Conservation (phyloP, 805 yeast species). For the Candida ulmi region DNA sequence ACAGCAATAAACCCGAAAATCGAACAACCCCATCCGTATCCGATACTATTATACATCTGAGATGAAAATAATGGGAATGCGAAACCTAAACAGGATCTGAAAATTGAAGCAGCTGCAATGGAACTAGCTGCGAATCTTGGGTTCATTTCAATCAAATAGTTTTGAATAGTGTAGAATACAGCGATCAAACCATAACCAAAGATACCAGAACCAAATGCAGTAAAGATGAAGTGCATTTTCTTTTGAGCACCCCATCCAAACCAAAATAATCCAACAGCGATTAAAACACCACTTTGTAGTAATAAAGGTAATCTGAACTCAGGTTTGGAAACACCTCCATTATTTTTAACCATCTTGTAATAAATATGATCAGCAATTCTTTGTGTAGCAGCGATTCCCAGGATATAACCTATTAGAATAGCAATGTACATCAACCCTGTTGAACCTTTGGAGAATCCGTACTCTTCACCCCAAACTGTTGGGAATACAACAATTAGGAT, state of each 20-base stretch:
- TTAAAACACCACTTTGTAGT: slow-evolving; percentile 41
- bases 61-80: slow-evolving; percentile 62
- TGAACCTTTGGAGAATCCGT: slow-evolving; percentile 42
- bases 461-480: slow-evolving; percentile 37
- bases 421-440: slow-evolving; percentile 57
- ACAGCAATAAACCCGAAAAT: slow-evolving; percentile 53
- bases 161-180: slow-evolving; percentile 63
- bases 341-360: slow-evolving; percentile 29
- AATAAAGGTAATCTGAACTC: slow-evolving; percentile 54
- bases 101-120: slow-evolving; percentile 61
- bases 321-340: slow-evolving; percentile 53
- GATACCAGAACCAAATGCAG: slow-evolving; percentile 52
- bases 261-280: slow-evolving; percentile 60
- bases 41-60: slow-evolving; percentile 48
- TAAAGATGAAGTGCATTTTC: slow-evolving; percentile 55
- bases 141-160: slow-evolving; percentile 67
- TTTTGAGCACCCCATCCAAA: slow-evolving; percentile 68
- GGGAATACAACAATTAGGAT: slow-evolving; percentile 59
- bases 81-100: slow-evolving; percentile 64
- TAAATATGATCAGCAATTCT: slow-evolving; percentile 36
- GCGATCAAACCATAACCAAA: slow-evolving; percentile 56
- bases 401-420: slow-evolving; percentile 46
- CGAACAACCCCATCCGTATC: slow-evolving; percentile 70
- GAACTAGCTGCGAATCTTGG: slow-evolving; percentile 65
- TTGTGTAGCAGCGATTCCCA: slow-evolving; percentile 48